Percentiles rank a stretch among this genome's conserved stretches.
Conservation (phyloP, 768 basidiomycete species). For the Lactarius hatsudake region DNA sequence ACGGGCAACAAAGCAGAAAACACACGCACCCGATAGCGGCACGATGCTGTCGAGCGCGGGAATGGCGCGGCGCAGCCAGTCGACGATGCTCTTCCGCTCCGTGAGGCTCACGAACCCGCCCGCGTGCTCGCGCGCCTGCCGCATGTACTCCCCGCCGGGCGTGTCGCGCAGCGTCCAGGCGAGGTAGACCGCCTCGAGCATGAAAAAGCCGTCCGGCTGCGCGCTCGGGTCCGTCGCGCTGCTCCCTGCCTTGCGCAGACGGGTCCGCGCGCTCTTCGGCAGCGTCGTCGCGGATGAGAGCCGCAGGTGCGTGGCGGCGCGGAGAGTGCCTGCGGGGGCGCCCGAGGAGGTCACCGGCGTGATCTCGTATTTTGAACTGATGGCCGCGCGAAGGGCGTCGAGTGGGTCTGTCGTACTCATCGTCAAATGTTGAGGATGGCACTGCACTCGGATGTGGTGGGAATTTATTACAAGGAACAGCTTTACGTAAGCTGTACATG, state of each 20-base stretch:
- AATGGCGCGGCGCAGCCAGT: slow-evolving; percentile 72
- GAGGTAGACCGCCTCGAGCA: slow-evolving; percentile 80
- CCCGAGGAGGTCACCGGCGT: slow-evolving; percentile 14
- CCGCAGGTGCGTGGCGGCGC: slow-evolving; percentile 62
- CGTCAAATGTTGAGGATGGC: background rate
- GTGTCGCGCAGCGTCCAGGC: slow-evolving; percentile 77
- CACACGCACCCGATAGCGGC: slow-evolving; percentile 42
- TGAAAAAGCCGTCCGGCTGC: slow-evolving; percentile 60
- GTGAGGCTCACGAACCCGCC: slow-evolving; percentile 82
- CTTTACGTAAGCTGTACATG: background rate
- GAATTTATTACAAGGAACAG: background rate
- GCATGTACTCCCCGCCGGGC: slow-evolving; percentile 83
- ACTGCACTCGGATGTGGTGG: background rate
- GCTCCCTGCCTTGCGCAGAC: slow-evolving; percentile 66
- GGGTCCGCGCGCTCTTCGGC: slow-evolving; percentile 73
- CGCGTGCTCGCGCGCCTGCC: slow-evolving; percentile 68
- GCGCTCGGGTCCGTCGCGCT: slow-evolving; percentile 40
- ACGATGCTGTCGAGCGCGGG: slow-evolving; percentile 51
- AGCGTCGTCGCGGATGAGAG: slow-evolving; percentile 51
- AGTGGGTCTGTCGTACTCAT: slow-evolving; percentile 24
- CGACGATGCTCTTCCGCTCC: slow-evolving; percentile 81
- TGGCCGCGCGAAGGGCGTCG: slow-evolving; percentile 23
- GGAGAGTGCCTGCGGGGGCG: slow-evolving; percentile 47
- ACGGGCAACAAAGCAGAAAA: background rate
- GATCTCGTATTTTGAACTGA: slow-evolving; percentile 19